phyloP scores from a whole-genome alignment of 352 stramenopile genomes.

The Globisporangium recalcitrans region DNA sequence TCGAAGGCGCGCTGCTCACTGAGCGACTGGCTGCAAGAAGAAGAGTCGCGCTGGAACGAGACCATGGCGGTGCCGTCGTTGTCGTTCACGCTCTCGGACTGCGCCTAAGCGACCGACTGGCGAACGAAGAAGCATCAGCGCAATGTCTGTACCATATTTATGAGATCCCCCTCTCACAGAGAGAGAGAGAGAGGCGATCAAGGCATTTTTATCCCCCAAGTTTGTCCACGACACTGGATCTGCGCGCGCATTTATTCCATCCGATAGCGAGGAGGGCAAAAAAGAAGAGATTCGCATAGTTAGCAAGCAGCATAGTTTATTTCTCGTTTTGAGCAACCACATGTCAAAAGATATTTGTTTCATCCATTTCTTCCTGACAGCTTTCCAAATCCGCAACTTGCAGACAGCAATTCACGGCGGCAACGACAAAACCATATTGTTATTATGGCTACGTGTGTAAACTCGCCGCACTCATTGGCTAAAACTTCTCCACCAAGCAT shows the following conservation, averaged over 20 bases:
- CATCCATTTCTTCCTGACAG: too few relatives aligned
- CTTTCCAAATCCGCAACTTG: too few relatives aligned
- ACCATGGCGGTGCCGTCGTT: conserved; percentile 46
- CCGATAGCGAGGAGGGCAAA: background rate
- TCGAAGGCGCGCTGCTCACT: conserved; percentile 29
- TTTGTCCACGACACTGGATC: too few relatives aligned
- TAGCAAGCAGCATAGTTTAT: background rate
- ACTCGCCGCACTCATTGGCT: background rate
- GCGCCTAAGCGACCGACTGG: conserved; percentile 17
- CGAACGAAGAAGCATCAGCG: background rate
- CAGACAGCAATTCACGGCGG: too few relatives aligned
- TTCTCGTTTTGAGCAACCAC: background rate
- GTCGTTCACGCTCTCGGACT: conserved; percentile 52
- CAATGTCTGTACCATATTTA: conserved; percentile 15
- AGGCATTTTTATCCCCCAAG: conserved; percentile 6
- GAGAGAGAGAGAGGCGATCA: background rate
- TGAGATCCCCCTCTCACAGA: background rate
- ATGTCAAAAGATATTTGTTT: conserved; percentile 5
- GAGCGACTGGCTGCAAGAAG: conserved; percentile 52
- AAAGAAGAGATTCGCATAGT: background rate
- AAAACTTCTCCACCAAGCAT: background rate
- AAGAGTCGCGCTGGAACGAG: conserved; percentile 52
- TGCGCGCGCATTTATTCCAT: background rate
- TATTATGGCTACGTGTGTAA: background rate
- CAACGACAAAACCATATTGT: too few relatives aligned